Conservation (phyloP, 2,329 filamentous ascomycete genomes). For the Exophiala sp. region DNA sequence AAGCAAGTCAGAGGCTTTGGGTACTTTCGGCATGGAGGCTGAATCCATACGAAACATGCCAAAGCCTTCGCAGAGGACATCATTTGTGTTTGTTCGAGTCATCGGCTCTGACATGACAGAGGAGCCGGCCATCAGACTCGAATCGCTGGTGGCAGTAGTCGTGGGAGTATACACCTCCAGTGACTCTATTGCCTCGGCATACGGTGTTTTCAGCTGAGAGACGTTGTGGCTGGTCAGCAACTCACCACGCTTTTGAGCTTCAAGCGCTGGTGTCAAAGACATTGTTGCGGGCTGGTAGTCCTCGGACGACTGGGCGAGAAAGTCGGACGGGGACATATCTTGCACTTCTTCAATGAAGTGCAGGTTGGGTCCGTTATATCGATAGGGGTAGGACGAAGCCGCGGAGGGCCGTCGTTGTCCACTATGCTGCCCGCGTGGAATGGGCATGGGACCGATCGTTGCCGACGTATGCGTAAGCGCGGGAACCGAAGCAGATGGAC, state of each 20-base stretch:
- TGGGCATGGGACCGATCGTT: constrained; percentile 29
- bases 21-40: constrained; percentile 29
- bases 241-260: constrained; percentile 29
- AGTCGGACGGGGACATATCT: constrained; percentile 41
- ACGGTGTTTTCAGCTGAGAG: constrained; percentile 25
- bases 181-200: constrained; percentile 29
- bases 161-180: constrained; percentile 24
- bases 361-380: constrained; percentile 34
- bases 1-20: constrained; percentile 32
- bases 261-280: constrained; percentile 29
- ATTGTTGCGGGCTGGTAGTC: constrained; percentile 28
- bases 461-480: constrained; percentile 21
- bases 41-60: constrained; percentile 43
- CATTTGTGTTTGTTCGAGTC: constrained; percentile 43
- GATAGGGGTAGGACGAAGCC: constrained; percentile 35
- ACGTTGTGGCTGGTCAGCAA: constrained; percentile 27
- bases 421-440: constrained; percentile 21
- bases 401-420: constrained; percentile 24
- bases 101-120: constrained; percentile 37
- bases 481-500: constrained; percentile 35
- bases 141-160: constrained; percentile 26
- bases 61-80: constrained; percentile 41
- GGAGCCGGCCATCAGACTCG: constrained; percentile 30
- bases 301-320: constrained; percentile 36
- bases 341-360: constrained; percentile 36